Percentiles rank a stretch among this genome's conserved stretches.
Evolutionary conservation across 2,329 filamentous ascomycete species (phyloP).

Genomic region (Beauveria pseudobassiana): DNA sequence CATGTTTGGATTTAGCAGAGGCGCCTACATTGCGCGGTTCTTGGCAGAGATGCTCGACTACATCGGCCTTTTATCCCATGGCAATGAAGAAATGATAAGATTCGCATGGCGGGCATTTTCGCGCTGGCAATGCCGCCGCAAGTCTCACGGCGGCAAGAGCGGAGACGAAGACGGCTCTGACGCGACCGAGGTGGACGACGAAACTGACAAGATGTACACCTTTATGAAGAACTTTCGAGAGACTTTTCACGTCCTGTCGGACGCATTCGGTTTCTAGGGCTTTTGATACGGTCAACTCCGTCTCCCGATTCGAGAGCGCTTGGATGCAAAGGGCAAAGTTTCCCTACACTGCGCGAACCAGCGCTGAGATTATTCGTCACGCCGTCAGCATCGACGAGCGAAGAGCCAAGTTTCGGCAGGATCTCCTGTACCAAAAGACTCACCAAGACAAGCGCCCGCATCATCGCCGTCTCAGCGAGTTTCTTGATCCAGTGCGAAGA

Average conservation of each 20-base stretch:
- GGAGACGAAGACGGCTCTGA: slow-evolving; percentile 29
- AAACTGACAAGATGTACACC: slow-evolving; percentile 48
- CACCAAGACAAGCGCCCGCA: slow-evolving; percentile 13
- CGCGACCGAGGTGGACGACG: slow-evolving; percentile 22
- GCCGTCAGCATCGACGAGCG: slow-evolving; percentile 65
- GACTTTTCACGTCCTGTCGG: slow-evolving; percentile 68
- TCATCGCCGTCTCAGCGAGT: slow-evolving; percentile 18
- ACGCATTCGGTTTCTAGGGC: slow-evolving; percentile 66
- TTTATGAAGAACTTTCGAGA: slow-evolving; percentile 77
- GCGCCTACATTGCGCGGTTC: slow-evolving; percentile 67
- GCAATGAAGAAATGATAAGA: slow-evolving; percentile 77
- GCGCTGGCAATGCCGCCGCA: slow-evolving; percentile 61
- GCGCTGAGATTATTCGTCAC: slow-evolving; percentile 56
- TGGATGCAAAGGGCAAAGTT: slow-evolving; percentile 78
- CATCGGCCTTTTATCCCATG: slow-evolving; percentile 69
- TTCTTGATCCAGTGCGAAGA: slow-evolving; percentile 15
- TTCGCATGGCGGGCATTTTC: slow-evolving; percentile 81
- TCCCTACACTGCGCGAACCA: slow-evolving; percentile 55
- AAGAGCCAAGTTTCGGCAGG: slow-evolving; percentile 64
- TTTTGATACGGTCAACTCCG: slow-evolving; percentile 82
- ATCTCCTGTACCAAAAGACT: slow-evolving; percentile 52
- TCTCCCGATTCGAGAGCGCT: slow-evolving; percentile 65
- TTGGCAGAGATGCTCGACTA: slow-evolving; percentile 80
- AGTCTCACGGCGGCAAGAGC: slow-evolving; percentile 59
- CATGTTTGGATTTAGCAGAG: slow-evolving; percentile 68